Percentiles rank a stretch among this genome's conserved stretches.
phyloP scores from a whole-genome alignment of 371 early-diverging fungal species.

The Quaeritorhiza haematococci region DNA sequence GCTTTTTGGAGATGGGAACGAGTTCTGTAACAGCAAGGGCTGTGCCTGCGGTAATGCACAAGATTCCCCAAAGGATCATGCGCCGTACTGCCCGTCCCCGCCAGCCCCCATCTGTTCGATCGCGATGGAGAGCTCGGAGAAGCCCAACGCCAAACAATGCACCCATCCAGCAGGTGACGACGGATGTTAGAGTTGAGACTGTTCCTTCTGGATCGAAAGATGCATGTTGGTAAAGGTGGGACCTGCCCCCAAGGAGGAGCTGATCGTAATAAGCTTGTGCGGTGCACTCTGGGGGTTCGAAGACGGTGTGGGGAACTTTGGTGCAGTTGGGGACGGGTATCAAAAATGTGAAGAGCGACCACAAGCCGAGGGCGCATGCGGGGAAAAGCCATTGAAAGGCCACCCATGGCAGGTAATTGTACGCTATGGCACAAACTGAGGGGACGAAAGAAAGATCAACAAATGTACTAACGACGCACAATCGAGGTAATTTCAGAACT shows the following conservation, averaged over 20 bases:
- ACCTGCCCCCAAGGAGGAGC: slow-evolving; percentile 27
- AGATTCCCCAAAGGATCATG: not conserved
- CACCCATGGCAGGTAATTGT: slow-evolving; percentile 11
- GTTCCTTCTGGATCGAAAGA: slow-evolving; percentile 46
- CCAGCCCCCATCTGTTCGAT: slow-evolving; percentile 10
- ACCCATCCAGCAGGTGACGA: slow-evolving; percentile 38
- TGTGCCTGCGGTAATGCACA: not conserved
- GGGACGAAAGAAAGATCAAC: too few relatives aligned
- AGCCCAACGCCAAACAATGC: slow-evolving; percentile 37
- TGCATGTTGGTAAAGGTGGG: slow-evolving; percentile 34
- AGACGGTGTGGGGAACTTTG: slow-evolving; percentile 10
- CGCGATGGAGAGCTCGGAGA: slow-evolving; percentile 5
- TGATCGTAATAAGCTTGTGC: slow-evolving; percentile 40
- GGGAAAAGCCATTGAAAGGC: slow-evolving; percentile 21
- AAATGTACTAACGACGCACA: too few relatives aligned
- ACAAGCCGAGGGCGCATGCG: slow-evolving; percentile 17
- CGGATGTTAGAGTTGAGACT: slow-evolving; percentile 40
- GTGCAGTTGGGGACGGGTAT: slow-evolving; percentile 16
- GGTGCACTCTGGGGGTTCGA: slow-evolving; percentile 34
- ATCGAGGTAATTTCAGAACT: not conserved
- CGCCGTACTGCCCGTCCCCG: not conserved
- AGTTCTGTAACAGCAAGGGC: slow-evolving; percentile 1
- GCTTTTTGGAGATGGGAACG: slow-evolving; percentile 42
- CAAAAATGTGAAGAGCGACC: slow-evolving; percentile 34
- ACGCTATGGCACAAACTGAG: slow-evolving; percentile 8